Percentiles rank a stretch among this genome's conserved stretches.
These are phyloP conservation scores for Glycine latifolia DNA, from an alignment of 306 rosid species.

Conservation along the genomic window DNA sequence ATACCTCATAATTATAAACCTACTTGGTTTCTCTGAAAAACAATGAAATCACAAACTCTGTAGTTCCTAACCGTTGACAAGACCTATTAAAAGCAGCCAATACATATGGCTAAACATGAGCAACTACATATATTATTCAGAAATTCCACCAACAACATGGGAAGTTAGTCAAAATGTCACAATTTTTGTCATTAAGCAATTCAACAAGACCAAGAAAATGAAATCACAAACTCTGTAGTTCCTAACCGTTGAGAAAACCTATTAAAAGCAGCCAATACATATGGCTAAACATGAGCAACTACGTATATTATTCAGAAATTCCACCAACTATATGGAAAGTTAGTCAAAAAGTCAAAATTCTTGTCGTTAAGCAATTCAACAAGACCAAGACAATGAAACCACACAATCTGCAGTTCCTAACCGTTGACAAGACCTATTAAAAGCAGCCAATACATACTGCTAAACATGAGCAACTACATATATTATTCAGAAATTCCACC, in stretches of 20 bases:
- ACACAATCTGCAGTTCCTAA: too few relatives aligned
- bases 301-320: too few relatives aligned
- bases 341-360: conserved; percentile 14
- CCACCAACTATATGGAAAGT: neutral
- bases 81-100: neutral
- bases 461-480: conserved; percentile 22
- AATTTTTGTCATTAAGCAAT: too few relatives aligned
- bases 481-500: conserved; percentile 16
- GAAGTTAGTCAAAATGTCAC: too few relatives aligned
- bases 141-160: conserved; percentile 18
- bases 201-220: too few relatives aligned
- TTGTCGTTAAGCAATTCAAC: neutral
- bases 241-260: too few relatives aligned
- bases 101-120: neutral
- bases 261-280: too few relatives aligned
- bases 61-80: too few relatives aligned
- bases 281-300: too few relatives aligned
- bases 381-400: too few relatives aligned
- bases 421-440: too few relatives aligned
- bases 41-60: neutral
- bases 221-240: too few relatives aligned
- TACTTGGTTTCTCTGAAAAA: neutral
- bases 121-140: neutral
- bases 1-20: neutral
- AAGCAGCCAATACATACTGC: neutral